Conservation (phyloP, 1,284 basidiomycete species). For the Boletus smithii region DNA sequence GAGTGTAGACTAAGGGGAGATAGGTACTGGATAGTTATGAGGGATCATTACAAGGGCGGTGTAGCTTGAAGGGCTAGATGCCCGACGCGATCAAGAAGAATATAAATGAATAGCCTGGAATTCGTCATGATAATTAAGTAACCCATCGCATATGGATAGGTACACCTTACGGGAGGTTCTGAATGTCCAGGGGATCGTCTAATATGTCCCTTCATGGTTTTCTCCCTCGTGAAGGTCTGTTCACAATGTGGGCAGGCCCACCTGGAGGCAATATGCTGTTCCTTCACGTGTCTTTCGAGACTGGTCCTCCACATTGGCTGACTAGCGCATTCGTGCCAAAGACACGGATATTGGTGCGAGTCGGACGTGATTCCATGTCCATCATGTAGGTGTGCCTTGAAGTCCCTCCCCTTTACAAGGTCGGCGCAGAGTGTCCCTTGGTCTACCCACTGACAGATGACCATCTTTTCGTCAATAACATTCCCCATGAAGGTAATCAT, state of each 20-base stretch:
- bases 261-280: slow-evolving; percentile 9
- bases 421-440: slow-evolving; percentile 1
- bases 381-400: slow-evolving; percentile 6
- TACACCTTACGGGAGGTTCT: slow-evolving; percentile 5
- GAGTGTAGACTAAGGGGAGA: slow-evolving; percentile 1
- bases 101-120: slow-evolving; percentile 4
- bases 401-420: background rate
- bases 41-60: no score
- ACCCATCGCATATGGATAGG: background rate
- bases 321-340: slow-evolving; percentile 8
- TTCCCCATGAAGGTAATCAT: slow-evolving; percentile 4
- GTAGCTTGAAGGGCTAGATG: background rate
- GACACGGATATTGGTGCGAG: slow-evolving; percentile 6
- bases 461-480: slow-evolving; percentile 1
- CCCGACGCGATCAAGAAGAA: background rate
- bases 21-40: background rate
- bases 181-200: background rate
- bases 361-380: slow-evolving; percentile 9
- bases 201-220: slow-evolving; percentile 4
- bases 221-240: slow-evolving; percentile 6
- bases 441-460: slow-evolving; percentile 11
- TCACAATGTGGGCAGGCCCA: slow-evolving; percentile 15
- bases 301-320: slow-evolving; percentile 5
- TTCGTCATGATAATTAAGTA: background rate
- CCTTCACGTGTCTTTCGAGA: slow-evolving; percentile 13